A percentile compares a stretch with the other conserved stretches of the same genome.
Evolutionary conservation across 2,329 filamentous ascomycete genomes (phyloP).

Genomic region (Emergomyces africanus): DNA sequence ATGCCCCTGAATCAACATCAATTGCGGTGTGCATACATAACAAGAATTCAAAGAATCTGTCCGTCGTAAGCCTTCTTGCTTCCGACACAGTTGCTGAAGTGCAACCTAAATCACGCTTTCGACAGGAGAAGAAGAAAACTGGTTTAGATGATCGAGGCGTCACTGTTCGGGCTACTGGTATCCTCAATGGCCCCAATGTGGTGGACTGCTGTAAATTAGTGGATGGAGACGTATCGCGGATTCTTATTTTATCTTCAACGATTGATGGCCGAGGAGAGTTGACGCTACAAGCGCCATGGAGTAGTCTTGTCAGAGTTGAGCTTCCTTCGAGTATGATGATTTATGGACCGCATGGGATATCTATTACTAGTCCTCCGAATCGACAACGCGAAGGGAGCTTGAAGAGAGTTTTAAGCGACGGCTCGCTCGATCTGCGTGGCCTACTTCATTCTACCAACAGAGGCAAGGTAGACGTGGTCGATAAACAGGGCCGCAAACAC

Average conservation of each 20-base stretch:
- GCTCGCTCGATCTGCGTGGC: slow-evolving; percentile 33
- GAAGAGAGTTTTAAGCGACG: slow-evolving; percentile 33
- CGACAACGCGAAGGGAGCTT: slow-evolving; percentile 42
- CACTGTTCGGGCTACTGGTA: slow-evolving; percentile 19
- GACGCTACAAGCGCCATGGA: slow-evolving; percentile 65
- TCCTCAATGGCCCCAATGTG: slow-evolving; percentile 52
- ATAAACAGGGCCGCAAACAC: slow-evolving; percentile 49
- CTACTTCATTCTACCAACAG: slow-evolving; percentile 46
- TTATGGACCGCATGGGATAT: slow-evolving; percentile 48
- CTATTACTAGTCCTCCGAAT: slow-evolving; percentile 39
- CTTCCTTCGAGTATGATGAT: slow-evolving; percentile 46
- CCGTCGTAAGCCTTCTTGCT: slow-evolving; percentile 51
- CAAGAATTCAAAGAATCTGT: slow-evolving; percentile 51
- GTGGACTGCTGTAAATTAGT: slow-evolving; percentile 59
- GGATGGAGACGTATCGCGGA: slow-evolving; percentile 54
- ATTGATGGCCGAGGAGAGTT: slow-evolving; percentile 52
- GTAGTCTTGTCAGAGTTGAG: slow-evolving; percentile 52
- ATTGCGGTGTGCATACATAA: slow-evolving; percentile 55
- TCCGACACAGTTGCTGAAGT: not conserved
- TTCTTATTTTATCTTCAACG: slow-evolving; percentile 56
- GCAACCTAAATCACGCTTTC: slow-evolving; percentile 13
- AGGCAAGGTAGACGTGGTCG: slow-evolving; percentile 54
- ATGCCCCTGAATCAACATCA: slow-evolving; percentile 20
- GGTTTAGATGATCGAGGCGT: not conserved
- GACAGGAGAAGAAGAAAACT: slow-evolving; percentile 14